Conservation (phyloP, 495 filamentous ascomycete genomes). For the Penicillium salamii region DNA sequence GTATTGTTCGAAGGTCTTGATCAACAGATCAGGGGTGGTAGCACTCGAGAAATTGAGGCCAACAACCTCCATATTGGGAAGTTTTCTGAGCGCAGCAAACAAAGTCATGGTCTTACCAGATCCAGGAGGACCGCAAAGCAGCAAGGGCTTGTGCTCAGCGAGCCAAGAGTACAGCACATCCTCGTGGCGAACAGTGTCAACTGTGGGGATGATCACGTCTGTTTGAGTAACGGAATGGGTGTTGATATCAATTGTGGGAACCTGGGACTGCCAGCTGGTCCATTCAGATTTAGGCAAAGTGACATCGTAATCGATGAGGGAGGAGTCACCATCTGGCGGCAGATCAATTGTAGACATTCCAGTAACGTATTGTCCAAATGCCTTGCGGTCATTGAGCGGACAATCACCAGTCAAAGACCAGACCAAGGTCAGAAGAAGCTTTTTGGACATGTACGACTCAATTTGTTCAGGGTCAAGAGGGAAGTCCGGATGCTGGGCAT, state of each 20-base stretch:
- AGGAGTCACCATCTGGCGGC: constrained; percentile 68
- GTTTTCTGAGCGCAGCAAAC: constrained; percentile 91
- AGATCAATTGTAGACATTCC: constrained; percentile 79
- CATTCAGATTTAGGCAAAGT: constrained; percentile 82
- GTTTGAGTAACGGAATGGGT: constrained; percentile 97
- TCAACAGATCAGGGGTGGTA: constrained; percentile 92
- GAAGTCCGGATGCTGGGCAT: constrained; percentile 90
- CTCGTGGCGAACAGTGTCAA: constrained; percentile 96
- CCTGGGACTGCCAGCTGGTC: constrained; percentile 89
- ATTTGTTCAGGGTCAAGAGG: constrained; percentile 84
- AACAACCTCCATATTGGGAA: constrained; percentile 98
- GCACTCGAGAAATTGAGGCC: constrained; percentile 99
- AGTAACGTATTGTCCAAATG: constrained; percentile 79
- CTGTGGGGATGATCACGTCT: constrained; percentile 93
- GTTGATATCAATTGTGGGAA: constrained; percentile 92
- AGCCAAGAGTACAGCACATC: constrained; percentile 98
- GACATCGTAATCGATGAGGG: constrained; percentile 94
- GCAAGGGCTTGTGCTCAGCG: constrained; percentile 93
- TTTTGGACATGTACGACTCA: constrained; percentile 87
- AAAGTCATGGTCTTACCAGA: constrained; percentile 99
- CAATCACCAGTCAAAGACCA: constrained; percentile 97
- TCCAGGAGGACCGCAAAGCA: constrained; percentile 95
- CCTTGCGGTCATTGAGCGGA: constrained; percentile 79
- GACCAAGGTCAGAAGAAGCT: constrained; percentile 82
- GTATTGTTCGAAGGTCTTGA: constrained; percentile 99